A percentile compares a stretch with the other conserved stretches of the same genome.
Evolutionary conservation across 208 protist genomes (phyloP).

Genomic region (Leishmania arabica): DNA sequence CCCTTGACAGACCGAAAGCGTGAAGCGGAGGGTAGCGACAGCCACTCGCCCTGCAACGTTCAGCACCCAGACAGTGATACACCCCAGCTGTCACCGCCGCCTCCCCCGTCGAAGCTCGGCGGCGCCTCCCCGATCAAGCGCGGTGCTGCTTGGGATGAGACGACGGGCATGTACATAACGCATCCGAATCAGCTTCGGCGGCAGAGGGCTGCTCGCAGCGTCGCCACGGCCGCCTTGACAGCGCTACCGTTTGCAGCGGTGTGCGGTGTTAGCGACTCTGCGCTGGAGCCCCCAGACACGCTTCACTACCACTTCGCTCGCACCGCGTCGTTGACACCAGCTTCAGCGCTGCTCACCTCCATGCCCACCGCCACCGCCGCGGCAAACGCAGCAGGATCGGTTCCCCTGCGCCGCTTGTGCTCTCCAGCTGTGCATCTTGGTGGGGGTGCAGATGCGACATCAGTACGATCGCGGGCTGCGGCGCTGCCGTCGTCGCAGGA

Average conservation of each 20-base stretch:
- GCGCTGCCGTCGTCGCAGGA: neutral
- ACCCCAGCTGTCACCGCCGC: neutral
- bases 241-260: neutral
- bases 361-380: neutral
- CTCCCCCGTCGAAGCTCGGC: neutral
- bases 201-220: constrained; percentile 8
- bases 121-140: constrained; percentile 24
- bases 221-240: neutral
- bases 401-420: constrained; percentile 21
- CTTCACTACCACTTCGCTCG: constrained; percentile 25
- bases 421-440: constrained; percentile 24
- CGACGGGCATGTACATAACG: constrained; percentile 28
- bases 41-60: neutral
- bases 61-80: neutral
- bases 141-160: constrained; percentile 29
- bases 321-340: constrained; percentile 9
- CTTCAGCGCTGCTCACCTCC: constrained; percentile 5
- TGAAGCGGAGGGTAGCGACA: neutral
- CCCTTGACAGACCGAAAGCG: constrained; percentile 4
- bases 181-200: constrained; percentile 32
- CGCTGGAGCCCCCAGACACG: constrained; percentile 18
- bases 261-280: constrained; percentile 13
- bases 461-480: neutral
- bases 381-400: neutral
- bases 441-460: neutral